phyloP scores from a whole-genome alignment of 108 stramenopile species.

The Bacterosira constricta region DNA sequence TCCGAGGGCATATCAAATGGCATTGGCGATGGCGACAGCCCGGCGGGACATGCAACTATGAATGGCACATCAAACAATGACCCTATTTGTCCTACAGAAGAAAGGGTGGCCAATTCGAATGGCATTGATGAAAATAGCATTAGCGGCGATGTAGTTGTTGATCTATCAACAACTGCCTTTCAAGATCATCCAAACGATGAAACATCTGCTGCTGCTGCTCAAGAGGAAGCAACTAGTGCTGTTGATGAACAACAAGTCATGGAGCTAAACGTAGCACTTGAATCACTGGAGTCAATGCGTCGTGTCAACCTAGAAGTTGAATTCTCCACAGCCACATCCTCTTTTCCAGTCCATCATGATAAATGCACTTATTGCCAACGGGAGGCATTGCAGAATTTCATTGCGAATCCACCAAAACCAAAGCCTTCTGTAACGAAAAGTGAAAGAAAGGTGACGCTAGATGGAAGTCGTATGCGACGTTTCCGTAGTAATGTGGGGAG shows the following conservation, averaged over 20 bases:
- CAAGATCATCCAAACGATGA: no score
- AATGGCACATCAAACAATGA: no score
- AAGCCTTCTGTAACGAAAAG: not conserved
- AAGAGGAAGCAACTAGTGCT: no score
- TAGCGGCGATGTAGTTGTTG: no score
- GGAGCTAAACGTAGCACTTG: conserved; percentile 67
- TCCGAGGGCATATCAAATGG: no score
- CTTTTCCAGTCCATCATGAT: conserved; percentile 16
- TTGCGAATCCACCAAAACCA: not conserved
- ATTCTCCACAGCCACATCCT: conserved; percentile 14
- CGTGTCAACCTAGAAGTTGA: conserved; percentile 66
- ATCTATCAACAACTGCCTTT: no score
- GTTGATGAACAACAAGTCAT: conserved; percentile 40
- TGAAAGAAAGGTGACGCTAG: not conserved
- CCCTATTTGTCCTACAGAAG: no score
- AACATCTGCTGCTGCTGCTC: no score
- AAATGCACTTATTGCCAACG: conserved; percentile 43
- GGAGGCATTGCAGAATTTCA: conserved; percentile 20
- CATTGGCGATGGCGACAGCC: no score
- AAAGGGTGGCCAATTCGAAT: no score
- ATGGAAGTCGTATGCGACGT: not conserved
- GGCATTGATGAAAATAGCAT: not conserved
- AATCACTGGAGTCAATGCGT: conserved; percentile 63
- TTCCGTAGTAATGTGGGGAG: not conserved
- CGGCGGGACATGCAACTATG: no score